These are phyloP conservation scores for Retiboletus flavoniger DNA, from an alignment of 1,284 basidiomycete genomes.

Conservation along the genomic window DNA sequence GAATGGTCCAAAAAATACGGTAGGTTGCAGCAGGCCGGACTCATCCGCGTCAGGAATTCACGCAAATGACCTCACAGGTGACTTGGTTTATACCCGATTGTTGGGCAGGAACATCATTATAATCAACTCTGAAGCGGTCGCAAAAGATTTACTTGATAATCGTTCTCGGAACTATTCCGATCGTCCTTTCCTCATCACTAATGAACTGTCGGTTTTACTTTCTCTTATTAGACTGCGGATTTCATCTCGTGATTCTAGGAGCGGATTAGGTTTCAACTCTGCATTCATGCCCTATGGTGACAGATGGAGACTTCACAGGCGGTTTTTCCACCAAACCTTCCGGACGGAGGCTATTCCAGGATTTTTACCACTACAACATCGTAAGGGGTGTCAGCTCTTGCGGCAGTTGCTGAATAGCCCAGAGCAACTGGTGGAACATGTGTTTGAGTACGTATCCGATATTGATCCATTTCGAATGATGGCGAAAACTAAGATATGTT, in stretches of 20 bases:
- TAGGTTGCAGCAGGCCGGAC: too few relatives aligned
- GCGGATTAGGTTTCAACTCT: neutral
- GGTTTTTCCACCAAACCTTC: neutral
- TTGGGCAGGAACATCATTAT: constrained; percentile 9
- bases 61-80: neutral
- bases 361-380: neutral
- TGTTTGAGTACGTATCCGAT: constrained; percentile 1
- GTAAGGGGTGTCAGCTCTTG: neutral
- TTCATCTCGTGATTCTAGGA: neutral
- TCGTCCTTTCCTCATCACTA: constrained; percentile 2
- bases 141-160: constrained; percentile 4
- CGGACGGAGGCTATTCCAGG: neutral
- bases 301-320: too few relatives aligned
- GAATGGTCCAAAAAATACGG: too few relatives aligned
- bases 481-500: neutral
- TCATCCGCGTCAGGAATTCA: neutral
- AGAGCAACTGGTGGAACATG: neutral
- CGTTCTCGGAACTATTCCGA: constrained; percentile 2
- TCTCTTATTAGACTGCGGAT: neutral
- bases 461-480: neutral
- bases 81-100: constrained; percentile 4
- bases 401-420: constrained; percentile 2
- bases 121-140: constrained; percentile 7
- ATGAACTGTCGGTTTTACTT: neutral
- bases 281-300: too few relatives aligned